These are phyloP conservation scores for Fragosphaeria purpurea DNA, from an alignment of 2,329 filamentous ascomycete species.

Conservation along the genomic window DNA sequence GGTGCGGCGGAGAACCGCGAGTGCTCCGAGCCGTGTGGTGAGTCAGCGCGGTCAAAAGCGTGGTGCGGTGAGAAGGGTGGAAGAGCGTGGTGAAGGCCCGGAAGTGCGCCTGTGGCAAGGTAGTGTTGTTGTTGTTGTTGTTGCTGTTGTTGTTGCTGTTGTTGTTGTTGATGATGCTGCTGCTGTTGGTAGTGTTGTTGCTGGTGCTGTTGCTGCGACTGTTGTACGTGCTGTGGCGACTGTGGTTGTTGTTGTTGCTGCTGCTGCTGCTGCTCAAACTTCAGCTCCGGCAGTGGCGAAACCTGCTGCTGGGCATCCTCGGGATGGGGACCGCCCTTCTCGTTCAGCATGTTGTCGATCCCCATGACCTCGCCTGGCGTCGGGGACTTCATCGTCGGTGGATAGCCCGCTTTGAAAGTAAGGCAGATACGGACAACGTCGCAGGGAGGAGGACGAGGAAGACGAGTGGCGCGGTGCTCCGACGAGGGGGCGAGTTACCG, in stretches of 20 bases:
- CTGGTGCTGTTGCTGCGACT: constrained; percentile 4
- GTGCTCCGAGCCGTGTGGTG: constrained; percentile 50
- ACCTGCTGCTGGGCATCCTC: constrained; percentile 21
- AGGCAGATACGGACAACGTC: background rate
- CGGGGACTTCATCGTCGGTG: constrained; percentile 29
- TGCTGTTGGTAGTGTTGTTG: background rate
- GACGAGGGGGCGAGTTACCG: no score
- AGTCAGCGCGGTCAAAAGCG: constrained; percentile 43
- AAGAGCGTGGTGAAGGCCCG: constrained; percentile 12
- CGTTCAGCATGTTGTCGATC: constrained; percentile 43
- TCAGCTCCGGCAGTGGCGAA: constrained; percentile 12
- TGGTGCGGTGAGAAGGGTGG: constrained; percentile 15
- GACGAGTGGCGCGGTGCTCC: no score
- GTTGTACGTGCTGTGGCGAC: constrained; percentile 1
- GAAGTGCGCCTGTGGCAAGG: constrained; percentile 11
- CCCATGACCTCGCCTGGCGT: constrained; percentile 41
- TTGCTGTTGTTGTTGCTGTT: background rate
- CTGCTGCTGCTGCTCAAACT: constrained; percentile 5
- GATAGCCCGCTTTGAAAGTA: background rate
- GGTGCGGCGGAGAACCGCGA: constrained; percentile 43
- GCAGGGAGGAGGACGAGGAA: background rate
- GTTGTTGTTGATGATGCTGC: background rate
- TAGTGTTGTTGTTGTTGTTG: constrained; percentile 8
- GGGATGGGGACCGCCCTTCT: constrained; percentile 30
- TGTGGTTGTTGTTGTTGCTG: constrained; percentile 5